Base-by-base conservation (phyloP, 1,284 basidiomycete species). In the Cronartium quercuum region DNA sequence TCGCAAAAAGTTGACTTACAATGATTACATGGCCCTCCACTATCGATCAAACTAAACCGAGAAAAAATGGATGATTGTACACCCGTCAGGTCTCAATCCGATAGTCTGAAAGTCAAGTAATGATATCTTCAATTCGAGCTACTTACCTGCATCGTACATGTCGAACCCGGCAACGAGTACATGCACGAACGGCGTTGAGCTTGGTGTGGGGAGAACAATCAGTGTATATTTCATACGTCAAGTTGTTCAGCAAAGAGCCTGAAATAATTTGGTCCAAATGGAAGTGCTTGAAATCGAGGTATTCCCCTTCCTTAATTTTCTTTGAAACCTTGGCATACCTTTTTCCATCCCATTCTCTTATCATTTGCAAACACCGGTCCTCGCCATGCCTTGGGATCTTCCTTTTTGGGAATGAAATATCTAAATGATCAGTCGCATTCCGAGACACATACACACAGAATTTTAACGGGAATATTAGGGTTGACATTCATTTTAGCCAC, bases 111-210 rank as follows among this genome's bases (percentile, higher is more conserved):
- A n/a, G 24, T 44, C 18, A 40, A 10, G 34, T 9, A 29, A 68
- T 57, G 21, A n/a, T 68, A 44, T 60, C 41, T 41, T 18, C n/a
- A 15, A 66, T 66, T 40, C 40, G 60, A 12, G 51, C 35, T 3
- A 21, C 67, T 41, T 40, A 68, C 67, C 67, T 68, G 67, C 68
- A 70, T 24, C 47, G 62, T 41, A 70, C 68, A 63, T 70, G 68
- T 10, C 60, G 40, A n/a, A 44, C 21, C 40, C 68, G 57, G 38
- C 68, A 70, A 63, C 51, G 55, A 44, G n/a, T 63, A 38, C 68
- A 70, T 42, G 68, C 57, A 35, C 68, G 41, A 62, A 51, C 68
- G n/a, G 60, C 42, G 42, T 70, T 70, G 6, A 62, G 34, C 68
- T 70, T 61, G 51, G 29, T 6, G 51, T 55, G n/a, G 5, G 12